Conservation (phyloP, 257 asterid species). For the Coffea canephora region DNA sequence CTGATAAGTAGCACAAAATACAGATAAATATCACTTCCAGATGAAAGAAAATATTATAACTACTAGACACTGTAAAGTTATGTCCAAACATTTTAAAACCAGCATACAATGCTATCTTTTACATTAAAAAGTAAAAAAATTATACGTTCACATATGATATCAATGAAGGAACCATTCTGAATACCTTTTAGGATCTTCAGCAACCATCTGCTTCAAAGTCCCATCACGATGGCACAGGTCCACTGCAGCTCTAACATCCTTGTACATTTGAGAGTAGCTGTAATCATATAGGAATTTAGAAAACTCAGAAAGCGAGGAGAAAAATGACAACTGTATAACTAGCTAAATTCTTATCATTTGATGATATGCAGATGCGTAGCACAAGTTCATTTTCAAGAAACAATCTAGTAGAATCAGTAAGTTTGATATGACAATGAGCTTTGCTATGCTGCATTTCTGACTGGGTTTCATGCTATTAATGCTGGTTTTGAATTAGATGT, state of each 20-base stretch:
- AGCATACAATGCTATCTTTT: neutral
- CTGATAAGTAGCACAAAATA: constrained; percentile 42
- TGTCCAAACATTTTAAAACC: neutral
- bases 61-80: too few relatives aligned
- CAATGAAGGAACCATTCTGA: constrained; percentile 4
- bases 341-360: neutral
- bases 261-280: constrained; percentile 85
- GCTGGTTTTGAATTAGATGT: too few relatives aligned
- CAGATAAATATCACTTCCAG: neutral
- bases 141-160: neutral
- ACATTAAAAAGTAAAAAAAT: neutral
- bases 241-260: constrained; percentile 96
- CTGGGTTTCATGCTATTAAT: too few relatives aligned
- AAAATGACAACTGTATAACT: neutral
- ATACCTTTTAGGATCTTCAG: constrained; percentile 86
- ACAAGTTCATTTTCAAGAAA: neutral
- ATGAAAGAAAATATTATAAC: too few relatives aligned
- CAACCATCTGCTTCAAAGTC: constrained; percentile 94
- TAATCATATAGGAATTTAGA: constrained; percentile 29
- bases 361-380: neutral
- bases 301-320: constrained; percentile 9
- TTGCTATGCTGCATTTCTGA: too few relatives aligned
- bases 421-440: too few relatives aligned
- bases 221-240: constrained; percentile 99
- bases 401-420: neutral